These are phyloP conservation scores for Zasmidium angulare DNA, from an alignment of 2,329 filamentous ascomycete species.

Conservation along the genomic window DNA sequence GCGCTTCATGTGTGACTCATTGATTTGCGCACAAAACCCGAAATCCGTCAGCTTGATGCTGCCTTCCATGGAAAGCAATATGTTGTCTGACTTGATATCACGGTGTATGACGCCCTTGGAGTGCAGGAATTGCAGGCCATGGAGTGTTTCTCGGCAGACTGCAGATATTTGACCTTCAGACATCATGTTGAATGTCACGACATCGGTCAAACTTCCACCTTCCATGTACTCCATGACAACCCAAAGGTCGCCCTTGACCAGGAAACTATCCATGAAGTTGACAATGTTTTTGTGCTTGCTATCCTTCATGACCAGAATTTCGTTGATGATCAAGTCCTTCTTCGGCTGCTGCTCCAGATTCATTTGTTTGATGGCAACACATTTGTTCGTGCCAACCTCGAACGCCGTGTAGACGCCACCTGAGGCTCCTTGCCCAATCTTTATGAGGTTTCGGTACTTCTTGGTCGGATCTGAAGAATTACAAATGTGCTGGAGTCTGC, in stretches of 20 bases:
- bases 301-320: conserved; percentile 98
- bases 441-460: conserved; percentile 82
- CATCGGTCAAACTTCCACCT: conserved; percentile 93
- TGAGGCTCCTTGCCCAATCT: conserved; percentile 96
- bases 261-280: conserved; percentile 97
- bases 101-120: conserved; percentile 98
- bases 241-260: conserved; percentile 89
- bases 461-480: conserved; percentile 84
- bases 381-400: conserved; percentile 76
- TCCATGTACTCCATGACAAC: conserved; percentile 99
- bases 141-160: conserved; percentile 88
- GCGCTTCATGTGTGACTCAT: conserved; percentile 93
- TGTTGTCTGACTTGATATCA: conserved; percentile 99
- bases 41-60: conserved; percentile 99
- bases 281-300: conserved; percentile 98
- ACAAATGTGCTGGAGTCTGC: conserved; percentile 83
- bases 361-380: conserved; percentile 99
- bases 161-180: conserved; percentile 95
- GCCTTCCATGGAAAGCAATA: conserved; percentile 86
- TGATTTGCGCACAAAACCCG: conserved; percentile 97
- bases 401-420: conserved; percentile 93
- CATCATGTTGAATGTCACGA: conserved; percentile 99
- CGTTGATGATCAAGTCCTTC: conserved; percentile 98
- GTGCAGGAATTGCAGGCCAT: conserved; percentile 90
- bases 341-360: conserved; percentile 97